Conservation (phyloP, 306 rosid species). For the Mucuna pruriens region DNA sequence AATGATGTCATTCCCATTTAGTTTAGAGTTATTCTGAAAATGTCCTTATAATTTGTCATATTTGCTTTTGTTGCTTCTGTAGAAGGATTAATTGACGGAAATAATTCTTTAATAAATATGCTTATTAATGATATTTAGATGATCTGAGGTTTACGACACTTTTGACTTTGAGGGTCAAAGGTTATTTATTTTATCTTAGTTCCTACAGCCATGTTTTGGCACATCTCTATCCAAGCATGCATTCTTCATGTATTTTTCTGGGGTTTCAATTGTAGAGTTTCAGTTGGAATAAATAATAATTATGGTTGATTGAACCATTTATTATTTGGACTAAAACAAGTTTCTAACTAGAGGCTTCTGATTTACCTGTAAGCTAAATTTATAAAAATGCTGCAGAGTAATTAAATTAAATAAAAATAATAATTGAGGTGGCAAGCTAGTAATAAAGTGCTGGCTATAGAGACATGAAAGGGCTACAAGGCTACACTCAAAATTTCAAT, state of each 20-base stretch:
- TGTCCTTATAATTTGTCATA: not conserved
- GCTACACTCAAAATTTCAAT: not conserved
- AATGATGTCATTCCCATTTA: not conserved
- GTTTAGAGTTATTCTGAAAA: not conserved
- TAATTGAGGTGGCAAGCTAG: too few species aligned
- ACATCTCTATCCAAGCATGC: not conserved
- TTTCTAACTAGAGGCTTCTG: not conserved
- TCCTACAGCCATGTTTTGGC: not conserved
- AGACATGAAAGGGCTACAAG: too few species aligned
- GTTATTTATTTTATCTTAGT: not conserved
- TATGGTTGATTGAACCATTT: not conserved
- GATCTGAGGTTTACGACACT: not conserved
- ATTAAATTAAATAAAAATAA: too few species aligned
- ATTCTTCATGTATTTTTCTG: not conserved
- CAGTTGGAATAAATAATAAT: not conserved
- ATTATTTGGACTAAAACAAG: not conserved
- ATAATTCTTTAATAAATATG: constrained; percentile 9
- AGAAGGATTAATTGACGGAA: not conserved
- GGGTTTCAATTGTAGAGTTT: not conserved
- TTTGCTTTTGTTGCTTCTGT: not conserved
- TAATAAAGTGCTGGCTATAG: too few species aligned
- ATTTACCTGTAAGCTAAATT: not conserved
- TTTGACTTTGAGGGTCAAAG: not conserved
- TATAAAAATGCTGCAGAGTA: too few species aligned
- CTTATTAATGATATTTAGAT: constrained; percentile 4